phyloP scores from a whole-genome alignment of 2,329 filamentous ascomycete species.

The Paraphoma sp. region DNA sequence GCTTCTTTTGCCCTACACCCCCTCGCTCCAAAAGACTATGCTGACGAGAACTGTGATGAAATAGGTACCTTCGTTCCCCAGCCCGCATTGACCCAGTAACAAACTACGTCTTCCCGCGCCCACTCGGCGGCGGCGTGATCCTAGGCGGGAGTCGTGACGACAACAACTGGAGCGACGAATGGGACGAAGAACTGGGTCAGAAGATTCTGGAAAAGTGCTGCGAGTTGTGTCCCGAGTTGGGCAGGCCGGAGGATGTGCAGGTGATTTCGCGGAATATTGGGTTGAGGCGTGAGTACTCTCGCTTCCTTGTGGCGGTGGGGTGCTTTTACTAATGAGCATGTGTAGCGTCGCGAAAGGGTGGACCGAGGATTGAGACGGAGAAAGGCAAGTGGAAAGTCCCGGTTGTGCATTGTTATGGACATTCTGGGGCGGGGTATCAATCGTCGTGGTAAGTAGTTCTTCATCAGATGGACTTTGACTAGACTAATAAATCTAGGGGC shows the following conservation, averaged over 20 bases:
- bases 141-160: constrained; percentile 84
- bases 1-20: background rate
- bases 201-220: constrained; percentile 83
- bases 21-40: background rate
- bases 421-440: constrained; percentile 78
- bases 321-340: background rate
- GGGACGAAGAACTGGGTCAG: constrained; percentile 76
- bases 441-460: constrained; percentile 45
- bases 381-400: constrained; percentile 63
- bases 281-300: constrained; percentile 62
- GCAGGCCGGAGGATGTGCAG: constrained; percentile 73
- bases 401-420: constrained; percentile 80
- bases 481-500: constrained; percentile 38
- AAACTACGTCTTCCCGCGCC: constrained; percentile 55
- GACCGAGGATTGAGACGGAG: constrained; percentile 74
- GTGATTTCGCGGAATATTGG: constrained; percentile 84
- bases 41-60: background rate
- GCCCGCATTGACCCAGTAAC: constrained; percentile 51
- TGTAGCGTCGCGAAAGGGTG: constrained; percentile 68
- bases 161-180: constrained; percentile 78
- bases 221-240: constrained; percentile 69
- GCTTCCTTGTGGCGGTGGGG: background rate
- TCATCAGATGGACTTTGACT: background rate
- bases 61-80: constrained; percentile 49
- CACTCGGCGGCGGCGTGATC: constrained; percentile 76